Evolutionary conservation across 345 rosid genomes (phyloP).

Genomic region (Hibiscus syriacus): DNA sequence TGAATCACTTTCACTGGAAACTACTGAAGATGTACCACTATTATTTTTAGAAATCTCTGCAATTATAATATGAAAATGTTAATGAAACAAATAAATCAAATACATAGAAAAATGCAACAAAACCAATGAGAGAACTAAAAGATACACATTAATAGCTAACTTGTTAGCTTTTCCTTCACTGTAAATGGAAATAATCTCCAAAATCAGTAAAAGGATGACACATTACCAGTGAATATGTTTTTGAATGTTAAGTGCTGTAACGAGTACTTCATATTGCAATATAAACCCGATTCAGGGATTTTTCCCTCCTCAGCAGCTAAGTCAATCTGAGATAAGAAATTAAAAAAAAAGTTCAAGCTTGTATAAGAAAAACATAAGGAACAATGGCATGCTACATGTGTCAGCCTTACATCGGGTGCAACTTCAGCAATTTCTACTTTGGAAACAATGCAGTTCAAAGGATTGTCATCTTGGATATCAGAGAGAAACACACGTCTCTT

Average conservation of each 20-base stretch:
- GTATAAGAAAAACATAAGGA: background rate
- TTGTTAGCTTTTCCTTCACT: too few species aligned
- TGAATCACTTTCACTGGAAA: constrained; percentile 30
- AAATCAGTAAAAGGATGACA: background rate
- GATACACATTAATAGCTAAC: too few species aligned
- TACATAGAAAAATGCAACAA: background rate
- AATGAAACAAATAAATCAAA: background rate
- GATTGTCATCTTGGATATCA: constrained; percentile 44
- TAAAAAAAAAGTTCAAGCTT: background rate
- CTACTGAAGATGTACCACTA: constrained; percentile 38
- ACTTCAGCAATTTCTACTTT: constrained; percentile 41
- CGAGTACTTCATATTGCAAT: constrained; percentile 43
- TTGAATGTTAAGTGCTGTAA: constrained; percentile 46
- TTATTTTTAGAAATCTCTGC: constrained; percentile 23
- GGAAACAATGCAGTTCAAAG: constrained; percentile 34
- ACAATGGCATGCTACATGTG: background rate
- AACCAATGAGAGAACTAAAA: background rate
- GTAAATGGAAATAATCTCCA: too few species aligned
- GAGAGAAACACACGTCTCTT: constrained; percentile 54
- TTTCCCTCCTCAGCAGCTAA: constrained; percentile 10
- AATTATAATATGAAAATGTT: background rate
- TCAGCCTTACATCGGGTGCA: constrained; percentile 29
- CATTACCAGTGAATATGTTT: background rate
- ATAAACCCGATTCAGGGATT: constrained; percentile 30
- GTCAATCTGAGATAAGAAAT: constrained; percentile 28